Conservation (phyloP, 31 red algal species). For the Odonthalia washingtoniensis region DNA sequence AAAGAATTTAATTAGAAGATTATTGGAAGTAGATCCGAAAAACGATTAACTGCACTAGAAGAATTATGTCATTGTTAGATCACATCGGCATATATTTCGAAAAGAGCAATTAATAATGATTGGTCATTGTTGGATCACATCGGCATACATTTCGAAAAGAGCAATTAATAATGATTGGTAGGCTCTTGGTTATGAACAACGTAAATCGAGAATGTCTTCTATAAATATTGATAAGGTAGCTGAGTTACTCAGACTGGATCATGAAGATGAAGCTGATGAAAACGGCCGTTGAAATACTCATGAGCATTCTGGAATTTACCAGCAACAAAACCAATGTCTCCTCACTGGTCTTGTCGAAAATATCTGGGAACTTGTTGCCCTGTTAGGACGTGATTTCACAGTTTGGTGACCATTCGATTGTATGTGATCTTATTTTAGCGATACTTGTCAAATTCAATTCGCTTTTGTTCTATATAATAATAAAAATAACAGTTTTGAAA, state of each 20-base stretch:
- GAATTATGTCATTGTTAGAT: too few species aligned
- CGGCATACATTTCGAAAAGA: conserved; percentile 50
- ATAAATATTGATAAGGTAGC: conserved; percentile 80
- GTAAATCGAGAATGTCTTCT: conserved; percentile 73
- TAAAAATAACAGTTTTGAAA: too few species aligned
- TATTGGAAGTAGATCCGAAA: conserved; percentile 83
- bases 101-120: too few species aligned
- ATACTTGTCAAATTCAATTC: too few species aligned
- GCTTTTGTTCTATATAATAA: too few species aligned
- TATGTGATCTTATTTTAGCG: too few species aligned
- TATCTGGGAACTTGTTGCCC: too few species aligned
- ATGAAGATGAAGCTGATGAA: conserved; percentile 59
- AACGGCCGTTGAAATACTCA: background rate
- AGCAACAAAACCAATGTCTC: too few species aligned
- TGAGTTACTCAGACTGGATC: conserved; percentile 60
- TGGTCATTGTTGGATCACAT: conserved; percentile 81
- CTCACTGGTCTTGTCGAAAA: too few species aligned
- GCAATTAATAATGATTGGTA: conserved; percentile 64
- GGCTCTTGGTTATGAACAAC: conserved; percentile 57
- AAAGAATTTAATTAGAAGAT: conserved; percentile 81
- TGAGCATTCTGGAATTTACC: conserved; percentile 6
- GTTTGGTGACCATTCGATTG: too few species aligned
- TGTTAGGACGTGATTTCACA: too few species aligned
- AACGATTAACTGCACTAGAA: conserved; percentile 75
- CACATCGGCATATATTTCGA: too few species aligned